phyloP scores from a whole-genome alignment of 169 alveolate species.

The Plasmodium chabaudi region DNA sequence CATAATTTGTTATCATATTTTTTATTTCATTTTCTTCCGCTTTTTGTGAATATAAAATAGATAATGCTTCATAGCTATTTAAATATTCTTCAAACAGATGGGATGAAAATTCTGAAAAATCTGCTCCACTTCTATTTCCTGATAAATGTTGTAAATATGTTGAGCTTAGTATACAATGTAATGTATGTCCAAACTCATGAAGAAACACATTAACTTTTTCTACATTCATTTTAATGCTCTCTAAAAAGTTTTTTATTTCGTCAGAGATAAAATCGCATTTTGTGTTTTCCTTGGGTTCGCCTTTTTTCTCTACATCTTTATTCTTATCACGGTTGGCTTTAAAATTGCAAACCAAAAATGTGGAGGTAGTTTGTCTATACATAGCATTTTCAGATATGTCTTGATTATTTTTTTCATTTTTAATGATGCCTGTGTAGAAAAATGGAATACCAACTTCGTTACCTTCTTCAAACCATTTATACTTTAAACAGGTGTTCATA shows the following conservation, averaged over 20 bases:
- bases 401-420: background rate
- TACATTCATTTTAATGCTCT: conserved; percentile 71
- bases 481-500: conserved; percentile 65
- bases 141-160: conserved; percentile 85
- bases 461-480: conserved; percentile 61
- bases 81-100: conserved; percentile 83
- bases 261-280: background rate
- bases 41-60: conserved; percentile 12
- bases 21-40: background rate
- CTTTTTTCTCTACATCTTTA: background rate
- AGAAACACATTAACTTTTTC: conserved; percentile 77
- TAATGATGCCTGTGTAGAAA: conserved; percentile 61
- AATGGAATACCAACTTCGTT: conserved; percentile 8
- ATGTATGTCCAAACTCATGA: conserved; percentile 87
- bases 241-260: conserved; percentile 9
- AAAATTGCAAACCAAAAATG: conserved; percentile 82
- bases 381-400: no score
- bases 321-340: conserved; percentile 23
- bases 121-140: conserved; percentile 87
- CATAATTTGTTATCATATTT: conserved; percentile 8
- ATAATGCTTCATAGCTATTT: conserved; percentile 45
- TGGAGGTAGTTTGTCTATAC: conserved; percentile 81
- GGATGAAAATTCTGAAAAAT: conserved; percentile 87
- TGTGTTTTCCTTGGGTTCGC: background rate
- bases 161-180: conserved; percentile 83